Base-by-base conservation (phyloP, 2,329 filamentous ascomycete species). In the Pyrenophora tritici-repentis region DNA sequence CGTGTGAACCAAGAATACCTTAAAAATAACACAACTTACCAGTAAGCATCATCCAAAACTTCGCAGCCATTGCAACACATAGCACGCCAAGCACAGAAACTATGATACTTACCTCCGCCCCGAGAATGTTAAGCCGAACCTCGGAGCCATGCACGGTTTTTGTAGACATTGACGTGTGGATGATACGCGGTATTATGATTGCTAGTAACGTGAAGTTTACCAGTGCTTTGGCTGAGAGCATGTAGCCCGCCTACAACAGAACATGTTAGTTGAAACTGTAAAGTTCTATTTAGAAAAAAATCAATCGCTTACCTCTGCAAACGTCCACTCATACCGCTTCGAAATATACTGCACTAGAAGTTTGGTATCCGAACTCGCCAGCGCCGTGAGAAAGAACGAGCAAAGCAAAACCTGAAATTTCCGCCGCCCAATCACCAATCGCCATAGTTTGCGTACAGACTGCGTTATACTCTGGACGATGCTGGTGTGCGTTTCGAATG, bases 301-400 rank as follows among this genome's bases (percentile, higher is more conserved):
- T 22, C 8, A 0, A 20, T 4, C 26, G 13, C 42, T 38, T 47
- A 68, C 68, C 48, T 70, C 54, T 32, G 70, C 66, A 39, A 73
- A 73, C 0, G 62, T 73, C 70, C 71, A 73, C n/a, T 65, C 59
- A 26, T 74, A 75, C 22, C 72, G 59, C 46, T 73, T 73, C 6
- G 72, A 73, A 12, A 74, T 75, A 38, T 74, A 75, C 36, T 73
- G 70, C 0, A 73, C 67, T 1, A 74, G 63, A 2, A 75, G 57
- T 31, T 73, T 72, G 1, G 71, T 74, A 29, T 73, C 71, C 2
- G 71, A 73, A 38, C 72, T 73, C 5, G 72, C 72, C 4, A 75
- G 61, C 0, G 70, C 68, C 0, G 71, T 72, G 6, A 74, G 60
- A 18, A 73, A 68, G 47, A 73, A 71, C 1, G 67, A 69, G 10